Evolutionary conservation across 805 yeast genomes (phyloP), one percentile per base, ranked within the genome.

Genomic region (Pichia kluyveri): DNA sequence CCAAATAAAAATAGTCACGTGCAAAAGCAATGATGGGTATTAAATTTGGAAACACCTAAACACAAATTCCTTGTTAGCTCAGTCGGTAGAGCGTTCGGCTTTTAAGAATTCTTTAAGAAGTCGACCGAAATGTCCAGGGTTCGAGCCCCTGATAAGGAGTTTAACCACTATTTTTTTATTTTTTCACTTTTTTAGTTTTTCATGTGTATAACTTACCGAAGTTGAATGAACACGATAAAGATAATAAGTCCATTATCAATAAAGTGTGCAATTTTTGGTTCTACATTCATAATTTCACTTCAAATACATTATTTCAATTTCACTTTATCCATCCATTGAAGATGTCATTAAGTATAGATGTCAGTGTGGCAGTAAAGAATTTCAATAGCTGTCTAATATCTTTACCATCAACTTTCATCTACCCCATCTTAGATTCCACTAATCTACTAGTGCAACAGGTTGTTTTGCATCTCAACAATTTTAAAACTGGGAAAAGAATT

Each of bases 51-150:
- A n/a, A n/a, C n/a, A n/a, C n/a, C n/a, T n/a, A n/a, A n/a, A n/a
- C n/a, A 41, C 15, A 34, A 43, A 43, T 37, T 48, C 53, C 53
- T 40, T 58, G 65, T 68, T 76, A 76, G 81, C 80, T 75, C 81
- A 75, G 80, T 75, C 75, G 81, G 80, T 76, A 73, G 80, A 76
- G 80, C 80, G 80, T 75, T 75, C 79, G 80, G 79, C 81, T 76
- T 75, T 74, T 74, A 74, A 61, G 71, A 61, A 54, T 52, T 49
- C 51, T 40, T 53, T 51, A 57, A 56, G 52, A 60, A 65, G 69
- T 61, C 65, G 63, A 72, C 76, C 76, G 75, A 73, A 73, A 72
- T 71, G 78, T 73, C 77, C 75, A 71, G 77, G 77, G 77, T 73
- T 73, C 77, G 75, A 73, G 77, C 77, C 77, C 77, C 77, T 71